Evolutionary conservation across 345 rosid species (phyloP).

Genomic region (Triadica sebifera): DNA sequence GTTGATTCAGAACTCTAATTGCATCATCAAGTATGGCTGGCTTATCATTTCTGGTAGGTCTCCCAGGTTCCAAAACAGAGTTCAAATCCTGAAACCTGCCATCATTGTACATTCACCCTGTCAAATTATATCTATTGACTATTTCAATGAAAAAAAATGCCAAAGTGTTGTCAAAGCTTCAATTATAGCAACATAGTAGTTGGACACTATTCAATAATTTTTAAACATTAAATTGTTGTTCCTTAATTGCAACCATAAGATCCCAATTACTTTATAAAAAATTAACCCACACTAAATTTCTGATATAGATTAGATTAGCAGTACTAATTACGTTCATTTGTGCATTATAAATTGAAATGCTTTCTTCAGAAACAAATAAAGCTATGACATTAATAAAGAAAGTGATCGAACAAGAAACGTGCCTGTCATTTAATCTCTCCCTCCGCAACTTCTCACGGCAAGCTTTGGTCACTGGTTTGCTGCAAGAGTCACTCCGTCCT

Average conservation of each 20-base stretch:
- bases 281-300: background rate
- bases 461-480: conserved; percentile 28
- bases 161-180: background rate
- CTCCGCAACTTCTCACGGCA: conserved; percentile 34
- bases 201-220: background rate
- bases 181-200: background rate
- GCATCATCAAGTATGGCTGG: conserved; percentile 33
- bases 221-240: background rate
- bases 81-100: conserved; percentile 35
- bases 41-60: conserved; percentile 27
- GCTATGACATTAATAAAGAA: background rate
- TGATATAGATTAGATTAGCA: background rate
- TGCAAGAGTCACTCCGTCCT: conserved; percentile 22
- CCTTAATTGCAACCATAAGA: background rate
- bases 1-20: conserved; percentile 29
- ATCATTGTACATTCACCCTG: background rate
- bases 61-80: conserved; percentile 35
- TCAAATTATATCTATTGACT: background rate
- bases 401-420: background rate
- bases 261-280: no score
- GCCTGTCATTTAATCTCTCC: conserved; percentile 36
- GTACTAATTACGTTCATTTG: background rate
- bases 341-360: background rate
- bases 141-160: background rate
- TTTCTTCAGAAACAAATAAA: background rate